phyloP scores from a whole-genome alignment of 345 rosid genomes.

The Streptanthus diversifolius region DNA sequence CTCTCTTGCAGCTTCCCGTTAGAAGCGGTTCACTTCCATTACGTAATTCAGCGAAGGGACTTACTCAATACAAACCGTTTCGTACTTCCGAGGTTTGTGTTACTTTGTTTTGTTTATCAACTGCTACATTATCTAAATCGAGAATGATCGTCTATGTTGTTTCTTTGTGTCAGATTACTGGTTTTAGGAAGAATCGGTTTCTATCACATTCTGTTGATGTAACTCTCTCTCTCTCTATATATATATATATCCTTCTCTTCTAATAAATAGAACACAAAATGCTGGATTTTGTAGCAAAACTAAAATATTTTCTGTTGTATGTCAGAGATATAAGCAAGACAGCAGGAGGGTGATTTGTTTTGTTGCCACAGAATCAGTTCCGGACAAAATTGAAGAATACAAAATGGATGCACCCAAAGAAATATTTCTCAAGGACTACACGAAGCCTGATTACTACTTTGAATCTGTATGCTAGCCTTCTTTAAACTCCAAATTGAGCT shows the following conservation, averaged over 20 bases:
- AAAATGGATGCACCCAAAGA: constrained; percentile 85
- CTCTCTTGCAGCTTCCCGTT: constrained; percentile 38
- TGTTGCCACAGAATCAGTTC: constrained; percentile 60
- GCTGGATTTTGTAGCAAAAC: constrained; percentile 23
- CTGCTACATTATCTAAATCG: neutral
- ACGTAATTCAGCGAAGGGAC: constrained; percentile 38
- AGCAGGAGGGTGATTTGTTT: constrained; percentile 67
- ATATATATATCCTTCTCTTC: constrained; percentile 1
- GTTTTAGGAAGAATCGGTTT: constrained; percentile 39
- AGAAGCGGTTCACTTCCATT: constrained; percentile 35
- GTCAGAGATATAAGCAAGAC: constrained; percentile 53
- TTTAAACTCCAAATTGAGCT: neutral
- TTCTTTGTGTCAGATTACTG: constrained; percentile 40
- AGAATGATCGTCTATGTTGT: neutral
- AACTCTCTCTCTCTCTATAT: constrained; percentile 27
- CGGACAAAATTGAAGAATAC: constrained; percentile 58
- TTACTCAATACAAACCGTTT: constrained; percentile 42
- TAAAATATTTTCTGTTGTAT: constrained; percentile 7
- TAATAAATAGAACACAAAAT: neutral
- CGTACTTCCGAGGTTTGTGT: constrained; percentile 54
- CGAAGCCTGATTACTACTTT: constrained; percentile 86
- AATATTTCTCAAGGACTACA: constrained; percentile 90
- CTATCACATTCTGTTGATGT: constrained; percentile 46
- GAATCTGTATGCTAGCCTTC: constrained; percentile 50
- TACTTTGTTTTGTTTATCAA: constrained; percentile 4